These are phyloP conservation scores for Yamadazyma atlantica DNA, from an alignment of 1,139 yeast species.

Conservation along the genomic window DNA sequence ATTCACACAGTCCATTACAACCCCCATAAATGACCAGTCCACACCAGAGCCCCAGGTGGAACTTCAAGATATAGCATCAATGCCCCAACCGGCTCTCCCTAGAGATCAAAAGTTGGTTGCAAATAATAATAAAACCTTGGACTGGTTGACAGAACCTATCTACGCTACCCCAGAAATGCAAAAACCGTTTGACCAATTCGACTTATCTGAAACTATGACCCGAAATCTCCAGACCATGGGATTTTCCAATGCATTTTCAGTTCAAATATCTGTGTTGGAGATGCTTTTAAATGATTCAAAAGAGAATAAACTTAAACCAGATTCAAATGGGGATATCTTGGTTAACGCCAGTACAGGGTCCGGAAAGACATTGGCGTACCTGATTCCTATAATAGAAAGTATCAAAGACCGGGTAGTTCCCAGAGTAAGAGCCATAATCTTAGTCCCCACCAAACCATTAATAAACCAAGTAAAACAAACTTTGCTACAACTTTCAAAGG, in stretches of 20 bases:
- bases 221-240: conserved; percentile 48
- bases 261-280: conserved; percentile 69
- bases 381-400: conserved; percentile 76
- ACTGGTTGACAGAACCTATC: conserved; percentile 70
- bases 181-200: conserved; percentile 44
- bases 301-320: conserved; percentile 55
- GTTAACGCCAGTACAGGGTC: conserved; percentile 97
- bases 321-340: conserved; percentile 65
- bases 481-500: conserved; percentile 57
- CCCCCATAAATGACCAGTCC: conserved; percentile 8
- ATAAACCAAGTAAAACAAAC: conserved; percentile 78
- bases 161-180: conserved; percentile 48
- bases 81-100: conserved; percentile 79
- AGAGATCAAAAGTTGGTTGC: conserved; percentile 45
- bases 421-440: conserved; percentile 67
- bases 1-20: conserved; percentile 21
- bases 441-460: conserved; percentile 90
- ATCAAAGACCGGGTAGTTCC: conserved; percentile 68
- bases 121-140: conserved; percentile 42
- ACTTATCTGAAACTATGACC: conserved; percentile 38
- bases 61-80: conserved; percentile 61
- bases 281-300: conserved; percentile 51
- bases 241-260: conserved; percentile 66
- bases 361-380: conserved; percentile 91
- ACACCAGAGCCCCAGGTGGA: conserved; percentile 26